Evolutionary conservation across 176 grass and related monocot species (phyloP), one percentile per base, ranked within the genome.

Genomic region (Stipa capillata): DNA sequence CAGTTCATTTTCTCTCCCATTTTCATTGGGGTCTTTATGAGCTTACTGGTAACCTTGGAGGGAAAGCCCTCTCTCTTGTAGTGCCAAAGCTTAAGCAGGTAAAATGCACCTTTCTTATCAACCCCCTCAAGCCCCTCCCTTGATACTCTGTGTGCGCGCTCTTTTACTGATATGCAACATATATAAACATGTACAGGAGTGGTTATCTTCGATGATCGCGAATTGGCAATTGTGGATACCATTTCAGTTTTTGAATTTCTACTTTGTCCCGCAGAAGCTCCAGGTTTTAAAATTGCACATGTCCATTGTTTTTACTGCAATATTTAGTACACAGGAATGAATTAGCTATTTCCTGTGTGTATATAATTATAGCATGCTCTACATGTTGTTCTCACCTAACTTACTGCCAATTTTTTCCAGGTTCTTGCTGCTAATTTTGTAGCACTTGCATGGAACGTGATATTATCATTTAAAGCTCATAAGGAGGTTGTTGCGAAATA

Each of bases 211-310:
- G 6, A 37, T 94, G 68, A 40, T 91, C 23, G 92, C 72, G 49
- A 99, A 99, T 84, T 95, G 96, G 96, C 92, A 99, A 65, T 70
- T 99, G 65, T 99, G 96, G 96, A 83, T 99, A 83, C 84, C 96
- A 4, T 99, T 99, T 63, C 96, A 99, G 67, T 99, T 99, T 72
- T 47, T 95, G 17, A 95, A 99, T 81, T 99, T 94, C 71, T 92
- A 88, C 74, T 99, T 93, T 16, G 92, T 99, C 56, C 96, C 96
- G 3, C 96, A 95, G 49, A 91, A 99, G 55, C 82, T 95, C 85
- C 90, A 99, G 96, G 96, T 95, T 27, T 27, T 40, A 9, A 31
- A 55, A 8, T 50, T 53, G 42, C 45, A 29, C 34, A 66, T 79
- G 27, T 78, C 7, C 7, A 65, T 14, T 50, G 13, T 23, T n/a